Base-by-base conservation (phyloP, 441 rosid species). In the Adansonia madagascariensis region DNA sequence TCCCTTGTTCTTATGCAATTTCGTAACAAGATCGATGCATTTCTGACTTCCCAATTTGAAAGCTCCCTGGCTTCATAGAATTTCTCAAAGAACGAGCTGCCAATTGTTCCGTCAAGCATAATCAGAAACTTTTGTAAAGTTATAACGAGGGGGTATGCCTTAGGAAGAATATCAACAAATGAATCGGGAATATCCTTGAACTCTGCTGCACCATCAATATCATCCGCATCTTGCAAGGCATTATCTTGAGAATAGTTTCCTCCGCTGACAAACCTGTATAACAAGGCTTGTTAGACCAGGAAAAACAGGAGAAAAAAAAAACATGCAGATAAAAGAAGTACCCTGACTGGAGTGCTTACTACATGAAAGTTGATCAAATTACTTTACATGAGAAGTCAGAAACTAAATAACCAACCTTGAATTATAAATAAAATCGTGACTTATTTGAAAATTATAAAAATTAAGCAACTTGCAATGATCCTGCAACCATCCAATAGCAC, bases 91-190 rank as follows among this genome's bases (percentile, higher is more conserved):
- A 79, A 91, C 1, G 94, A 86, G 52, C 52, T 79, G 6, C 91
- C 91, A 5, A 91, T 15, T 10, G 87, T 83, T 43, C 85, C 88
- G 80, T 91, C 90, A 52, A 91, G 89, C 91, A 89, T 91, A 86
- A 82, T 84, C 80, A 91, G 71, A 67, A 90, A 86, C 79, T 86
- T 90, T 5, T 56, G 71, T 43, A 86, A 89, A 47, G 90, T 86
- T 39, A 86, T 83, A 22, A 86, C 80, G 50, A 91, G 87, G 4
- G 91, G 94, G 75, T 77, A 86, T 11, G 78, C 68, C 4, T 71
- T 50, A 0, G 80, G 52, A 49, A 84, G 75, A 68, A 86, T 71
- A 63, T 77, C 86, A n/a, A 60, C 46, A 60, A 89, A 85, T 1
- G 89, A 85, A 82, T 91, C 84, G 0, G 88, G 91, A 17, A 85